These are phyloP conservation scores for Juncus inflexus DNA, from an alignment of 176 grass and related monocot genomes.

Conservation along the genomic window DNA sequence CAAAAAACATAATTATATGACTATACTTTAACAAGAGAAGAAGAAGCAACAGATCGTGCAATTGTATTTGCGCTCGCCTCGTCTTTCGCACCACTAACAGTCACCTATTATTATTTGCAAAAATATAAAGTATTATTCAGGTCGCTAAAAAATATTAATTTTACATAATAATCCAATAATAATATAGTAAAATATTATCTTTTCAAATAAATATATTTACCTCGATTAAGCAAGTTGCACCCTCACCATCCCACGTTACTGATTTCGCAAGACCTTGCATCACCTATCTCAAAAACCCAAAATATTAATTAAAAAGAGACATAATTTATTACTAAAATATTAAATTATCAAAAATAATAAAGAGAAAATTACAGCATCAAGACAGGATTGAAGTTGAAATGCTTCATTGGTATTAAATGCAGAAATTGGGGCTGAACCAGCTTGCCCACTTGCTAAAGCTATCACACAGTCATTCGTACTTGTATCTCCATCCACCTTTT, in stretches of 20 bases:
- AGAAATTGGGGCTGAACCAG: constrained; percentile 53
- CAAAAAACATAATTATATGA: constrained; percentile 22
- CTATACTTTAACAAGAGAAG: constrained; percentile 91
- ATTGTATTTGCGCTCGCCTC: constrained; percentile 81
- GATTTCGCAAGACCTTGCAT: constrained; percentile 99
- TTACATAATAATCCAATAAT: not conserved
- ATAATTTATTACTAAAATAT: no score
- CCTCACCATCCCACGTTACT: constrained; percentile 96
- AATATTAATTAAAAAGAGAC: no score
- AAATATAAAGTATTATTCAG: not conserved
- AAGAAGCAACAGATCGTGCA: constrained; percentile 86
- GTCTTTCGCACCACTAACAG: constrained; percentile 59
- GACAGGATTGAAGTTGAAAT: constrained; percentile 76
- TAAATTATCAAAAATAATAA: no score
- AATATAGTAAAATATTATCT: constrained; percentile 12
- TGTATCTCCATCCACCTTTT: constrained; percentile 98
- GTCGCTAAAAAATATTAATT: not conserved
- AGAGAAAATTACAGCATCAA: constrained; percentile 74
- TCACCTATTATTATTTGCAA: constrained; percentile 42
- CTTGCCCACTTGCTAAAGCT: constrained; percentile 92
- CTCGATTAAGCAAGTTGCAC: constrained; percentile 95
- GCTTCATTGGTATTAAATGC: constrained; percentile 64
- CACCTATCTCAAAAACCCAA: constrained; percentile 57
- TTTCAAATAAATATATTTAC: no score
- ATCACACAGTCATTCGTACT: constrained; percentile 98